Percentiles rank a stretch among this genome's conserved stretches.
These are phyloP conservation scores for Taxillus chinensis DNA, from an alignment of 164 flowering plant species.

Conservation along the genomic window DNA sequence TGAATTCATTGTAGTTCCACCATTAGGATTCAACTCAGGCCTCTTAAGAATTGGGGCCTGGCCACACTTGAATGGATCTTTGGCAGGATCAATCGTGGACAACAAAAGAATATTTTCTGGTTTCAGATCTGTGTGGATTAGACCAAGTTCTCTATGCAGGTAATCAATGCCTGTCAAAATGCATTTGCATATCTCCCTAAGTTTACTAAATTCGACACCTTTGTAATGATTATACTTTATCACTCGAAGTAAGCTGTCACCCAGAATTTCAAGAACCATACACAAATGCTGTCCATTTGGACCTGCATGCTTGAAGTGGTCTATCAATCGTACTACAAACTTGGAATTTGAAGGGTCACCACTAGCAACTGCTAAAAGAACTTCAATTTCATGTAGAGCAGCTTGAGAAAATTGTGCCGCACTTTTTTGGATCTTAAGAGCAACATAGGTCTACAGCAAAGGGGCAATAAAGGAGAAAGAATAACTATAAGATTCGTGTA, in stretches of 20 bases:
- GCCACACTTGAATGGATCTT: conserved; percentile 71
- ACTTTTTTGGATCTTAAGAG: conserved; percentile 90
- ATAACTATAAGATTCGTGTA: too few species aligned
- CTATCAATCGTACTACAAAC: conserved; percentile 51
- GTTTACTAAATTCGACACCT: conserved; percentile 58
- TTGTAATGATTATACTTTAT: conserved; percentile 61
- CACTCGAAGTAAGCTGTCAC: conserved; percentile 74
- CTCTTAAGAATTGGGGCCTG: conserved; percentile 63
- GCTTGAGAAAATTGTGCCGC: conserved; percentile 82
- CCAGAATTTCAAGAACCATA: conserved; percentile 88
- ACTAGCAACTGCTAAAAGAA: conserved; percentile 62
- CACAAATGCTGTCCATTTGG: conserved; percentile 94
- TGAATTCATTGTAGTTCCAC: conserved; percentile 38
- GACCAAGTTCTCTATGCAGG: conserved; percentile 69
- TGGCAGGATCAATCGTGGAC: conserved; percentile 73
- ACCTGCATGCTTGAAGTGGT: conserved; percentile 84
- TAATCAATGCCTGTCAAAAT: conserved; percentile 78
- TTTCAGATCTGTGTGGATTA: conserved; percentile 84
- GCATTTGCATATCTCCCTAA: conserved; percentile 75
- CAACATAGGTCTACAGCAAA: conserved; percentile 67
- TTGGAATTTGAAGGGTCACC: conserved; percentile 63
- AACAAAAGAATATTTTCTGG: conserved; percentile 82
- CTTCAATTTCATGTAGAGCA: conserved; percentile 80
- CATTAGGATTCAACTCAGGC: conserved; percentile 65
- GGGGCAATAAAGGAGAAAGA: background rate